Evolutionary conservation across 2,329 filamentous ascomycete species (phyloP).

Genomic region (Colletotrichum falcatum): DNA sequence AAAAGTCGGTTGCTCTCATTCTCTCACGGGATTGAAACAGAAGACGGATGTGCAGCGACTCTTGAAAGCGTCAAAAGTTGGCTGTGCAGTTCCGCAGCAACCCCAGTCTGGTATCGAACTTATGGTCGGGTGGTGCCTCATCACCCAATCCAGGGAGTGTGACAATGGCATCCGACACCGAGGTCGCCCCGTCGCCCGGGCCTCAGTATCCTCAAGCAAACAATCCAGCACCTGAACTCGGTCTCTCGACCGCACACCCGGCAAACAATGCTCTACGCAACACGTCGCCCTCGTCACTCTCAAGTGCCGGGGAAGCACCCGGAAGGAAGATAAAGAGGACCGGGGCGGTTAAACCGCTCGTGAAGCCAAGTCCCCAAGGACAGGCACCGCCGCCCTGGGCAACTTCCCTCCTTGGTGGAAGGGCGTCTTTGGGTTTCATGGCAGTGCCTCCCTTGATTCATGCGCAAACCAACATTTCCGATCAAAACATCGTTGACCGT

Average conservation of each 20-base stretch:
- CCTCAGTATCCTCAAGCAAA: background rate
- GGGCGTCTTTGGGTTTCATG: background rate
- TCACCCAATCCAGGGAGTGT: background rate
- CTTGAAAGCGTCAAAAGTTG: background rate
- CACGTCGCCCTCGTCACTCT: slow-evolving; percentile 16
- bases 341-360: slow-evolving; percentile 16
- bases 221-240: background rate
- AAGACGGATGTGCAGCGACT: background rate
- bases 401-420: slow-evolving; percentile 15
- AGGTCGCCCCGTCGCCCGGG: slow-evolving; percentile 3
- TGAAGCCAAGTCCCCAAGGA: slow-evolving; percentile 11
- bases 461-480: background rate
- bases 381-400: slow-evolving; percentile 30
- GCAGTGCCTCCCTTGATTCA: background rate
- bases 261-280: slow-evolving; percentile 10
- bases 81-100: background rate
- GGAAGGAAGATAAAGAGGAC: slow-evolving; percentile 35
- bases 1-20: background rate
- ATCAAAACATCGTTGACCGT: background rate
- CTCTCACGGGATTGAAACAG: fast-evolving
- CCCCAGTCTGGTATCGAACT: background rate
- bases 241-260: background rate
- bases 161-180: slow-evolving; percentile 21
- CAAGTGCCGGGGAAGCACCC: slow-evolving; percentile 18
- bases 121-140: background rate